phyloP scores from a whole-genome alignment of 108 stramenopile species.

The Discostella stelligeroides region DNA sequence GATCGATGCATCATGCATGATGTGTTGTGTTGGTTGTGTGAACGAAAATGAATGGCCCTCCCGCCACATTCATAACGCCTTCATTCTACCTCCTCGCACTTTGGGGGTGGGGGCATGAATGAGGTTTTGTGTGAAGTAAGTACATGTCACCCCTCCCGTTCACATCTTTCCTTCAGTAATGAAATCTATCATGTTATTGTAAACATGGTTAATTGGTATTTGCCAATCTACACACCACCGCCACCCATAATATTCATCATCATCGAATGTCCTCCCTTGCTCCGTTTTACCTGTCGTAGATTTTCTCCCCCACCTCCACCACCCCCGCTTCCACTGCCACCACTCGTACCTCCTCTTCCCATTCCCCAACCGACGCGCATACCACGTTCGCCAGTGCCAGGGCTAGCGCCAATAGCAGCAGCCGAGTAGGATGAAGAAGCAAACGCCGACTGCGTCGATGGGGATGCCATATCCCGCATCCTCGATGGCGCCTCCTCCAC shows the following conservation, averaged over 20 bases:
- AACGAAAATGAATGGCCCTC: too few species aligned
- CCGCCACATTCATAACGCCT: too few species aligned
- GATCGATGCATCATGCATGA: too few species aligned
- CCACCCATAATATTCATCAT: not conserved
- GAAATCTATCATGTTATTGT: not conserved
- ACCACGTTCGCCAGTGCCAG: too few species aligned
- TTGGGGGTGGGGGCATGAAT: too few species aligned
- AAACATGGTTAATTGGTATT: not conserved
- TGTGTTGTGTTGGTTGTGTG: too few species aligned
- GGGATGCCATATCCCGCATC: not conserved
- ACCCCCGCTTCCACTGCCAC: not conserved
- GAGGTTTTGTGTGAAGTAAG: too few species aligned
- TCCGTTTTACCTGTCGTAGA: conserved; percentile 40
- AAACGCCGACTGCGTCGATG: not conserved
- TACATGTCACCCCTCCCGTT: too few species aligned
- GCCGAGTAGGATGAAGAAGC: not conserved
- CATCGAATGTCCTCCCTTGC: conserved; percentile 32
- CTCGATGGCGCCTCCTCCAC: not conserved
- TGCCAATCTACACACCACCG: too few species aligned
- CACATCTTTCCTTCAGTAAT: not conserved
- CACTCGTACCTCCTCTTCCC: not conserved
- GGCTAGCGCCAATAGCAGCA: not conserved
- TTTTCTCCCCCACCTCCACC: not conserved
- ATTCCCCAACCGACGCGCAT: not conserved
- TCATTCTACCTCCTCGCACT: too few species aligned